Evolutionary conservation across 1,139 yeast species (phyloP).

Genomic region (Suhomyces guaymorum): DNA sequence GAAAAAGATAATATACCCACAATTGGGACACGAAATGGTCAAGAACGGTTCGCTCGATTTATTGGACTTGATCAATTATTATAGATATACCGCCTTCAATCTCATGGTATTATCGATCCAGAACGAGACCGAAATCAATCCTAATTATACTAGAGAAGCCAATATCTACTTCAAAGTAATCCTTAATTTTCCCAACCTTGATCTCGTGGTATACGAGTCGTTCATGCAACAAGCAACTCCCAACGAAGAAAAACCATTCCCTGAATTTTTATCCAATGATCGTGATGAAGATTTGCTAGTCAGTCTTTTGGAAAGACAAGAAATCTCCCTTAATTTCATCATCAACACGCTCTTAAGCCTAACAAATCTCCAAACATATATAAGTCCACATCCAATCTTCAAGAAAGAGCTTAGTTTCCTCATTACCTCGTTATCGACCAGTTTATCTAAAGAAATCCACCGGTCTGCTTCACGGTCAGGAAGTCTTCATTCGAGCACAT

Average conservation of each 20-base stretch:
- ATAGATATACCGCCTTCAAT: slow-evolving; percentile 36
- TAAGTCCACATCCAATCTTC: slow-evolving; percentile 21
- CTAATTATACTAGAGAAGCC: slow-evolving; percentile 22
- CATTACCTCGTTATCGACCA: slow-evolving; percentile 22
- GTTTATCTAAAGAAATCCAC: slow-evolving; percentile 30
- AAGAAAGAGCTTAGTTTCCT: slow-evolving; percentile 26
- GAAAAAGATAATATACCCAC: slow-evolving; percentile 4
- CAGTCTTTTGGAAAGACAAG: slow-evolving; percentile 30
- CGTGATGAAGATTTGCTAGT: slow-evolving; percentile 14
- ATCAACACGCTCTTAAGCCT: slow-evolving; percentile 29
- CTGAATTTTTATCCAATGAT: slow-evolving; percentile 7
- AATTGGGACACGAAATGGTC: slow-evolving; percentile 15
- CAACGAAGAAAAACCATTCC: slow-evolving; percentile 6
- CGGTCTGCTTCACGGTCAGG: slow-evolving; percentile 27
- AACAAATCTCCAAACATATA: slow-evolving; percentile 23
- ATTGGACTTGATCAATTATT: slow-evolving; percentile 27
- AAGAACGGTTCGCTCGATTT: slow-evolving; percentile 19
- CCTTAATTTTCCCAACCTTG: slow-evolving; percentile 29
- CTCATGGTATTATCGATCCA: slow-evolving; percentile 24
- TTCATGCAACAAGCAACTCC: slow-evolving; percentile 6
- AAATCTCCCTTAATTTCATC: slow-evolving; percentile 34
- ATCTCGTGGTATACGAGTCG: slow-evolving; percentile 15
- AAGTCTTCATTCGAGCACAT: slow-evolving; percentile 26
- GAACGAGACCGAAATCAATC: slow-evolving; percentile 3
- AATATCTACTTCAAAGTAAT: slow-evolving; percentile 29